Percentiles rank a stretch among this genome's conserved stretches.
Conservation (phyloP, 768 basidiomycete species). For the Rubroboletus pulcherrimus region DNA sequence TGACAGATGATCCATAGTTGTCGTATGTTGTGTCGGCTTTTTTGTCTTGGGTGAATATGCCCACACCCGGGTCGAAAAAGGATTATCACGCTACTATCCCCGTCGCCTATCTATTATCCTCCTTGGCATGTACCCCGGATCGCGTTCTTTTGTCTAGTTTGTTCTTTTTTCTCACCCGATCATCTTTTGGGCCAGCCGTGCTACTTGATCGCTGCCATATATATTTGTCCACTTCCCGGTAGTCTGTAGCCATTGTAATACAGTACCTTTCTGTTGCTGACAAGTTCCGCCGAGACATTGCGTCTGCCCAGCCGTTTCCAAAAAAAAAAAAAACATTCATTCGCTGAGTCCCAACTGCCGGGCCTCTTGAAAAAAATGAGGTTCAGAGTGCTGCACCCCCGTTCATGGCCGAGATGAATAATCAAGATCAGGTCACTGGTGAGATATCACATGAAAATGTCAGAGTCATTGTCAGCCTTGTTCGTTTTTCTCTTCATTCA, state of each 20-base stretch:
- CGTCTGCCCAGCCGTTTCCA: not conserved
- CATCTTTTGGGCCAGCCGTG: conserved; percentile 5
- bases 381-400: not conserved
- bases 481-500: conserved; percentile 1
- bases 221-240: not conserved
- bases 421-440: not conserved
- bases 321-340: not conserved
- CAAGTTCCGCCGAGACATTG: conserved; percentile 23
- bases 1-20: conserved; percentile 82
- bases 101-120: conserved; percentile 19
- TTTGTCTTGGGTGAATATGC: not conserved
- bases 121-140: conserved; percentile 21
- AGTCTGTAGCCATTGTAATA: conserved; percentile 21
- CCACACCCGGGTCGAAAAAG: not conserved
- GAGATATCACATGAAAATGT: conserved; percentile 19
- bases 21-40: not conserved
- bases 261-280: conserved; percentile 1
- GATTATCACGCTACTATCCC: conserved; percentile 9
- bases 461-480: not conserved
- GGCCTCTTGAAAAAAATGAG: conserved; percentile 13
- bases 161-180: conserved; percentile 22
- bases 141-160: conserved; percentile 14
- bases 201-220: conserved; percentile 25
- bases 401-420: conserved; percentile 6
- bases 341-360: conserved; percentile 16